Conservation (phyloP, 2,329 filamentous ascomycete species). For the Shiraia sp. region DNA sequence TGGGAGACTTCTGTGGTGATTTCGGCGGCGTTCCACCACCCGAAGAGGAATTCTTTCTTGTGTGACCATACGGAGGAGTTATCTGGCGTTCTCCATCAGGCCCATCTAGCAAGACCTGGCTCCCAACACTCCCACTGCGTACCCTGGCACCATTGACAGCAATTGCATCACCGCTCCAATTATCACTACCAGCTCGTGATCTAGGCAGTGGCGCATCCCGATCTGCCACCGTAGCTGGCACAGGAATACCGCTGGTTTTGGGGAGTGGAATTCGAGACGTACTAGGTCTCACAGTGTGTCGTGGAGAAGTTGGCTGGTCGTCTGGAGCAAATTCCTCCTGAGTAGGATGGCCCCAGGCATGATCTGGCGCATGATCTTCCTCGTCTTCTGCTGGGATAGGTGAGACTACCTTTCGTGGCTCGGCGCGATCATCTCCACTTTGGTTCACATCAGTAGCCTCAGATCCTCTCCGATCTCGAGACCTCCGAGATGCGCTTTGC, state of each 20-base stretch:
- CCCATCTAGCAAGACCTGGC: conserved; percentile 57
- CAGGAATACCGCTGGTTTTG: conserved; percentile 76
- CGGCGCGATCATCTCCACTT: conserved; percentile 33
- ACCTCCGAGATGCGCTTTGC: conserved; percentile 30
- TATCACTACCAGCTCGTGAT: conserved; percentile 59
- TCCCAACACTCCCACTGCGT: conserved; percentile 69
- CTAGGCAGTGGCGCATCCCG: conserved; percentile 71
- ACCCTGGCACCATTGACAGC: conserved; percentile 66
- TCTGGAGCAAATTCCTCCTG: conserved; percentile 75
- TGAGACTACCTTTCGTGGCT: conserved; percentile 37
- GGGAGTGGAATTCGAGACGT: conserved; percentile 85
- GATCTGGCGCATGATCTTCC: conserved; percentile 33
- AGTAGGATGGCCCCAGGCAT: conserved; percentile 71
- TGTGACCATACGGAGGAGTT: conserved; percentile 25
- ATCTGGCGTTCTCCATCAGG: conserved; percentile 30
- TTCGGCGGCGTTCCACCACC: conserved; percentile 32
- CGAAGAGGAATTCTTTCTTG: conserved; percentile 25
- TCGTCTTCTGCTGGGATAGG: conserved; percentile 50
- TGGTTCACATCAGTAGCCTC: conserved; percentile 27
- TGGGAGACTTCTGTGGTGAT: conserved; percentile 38
- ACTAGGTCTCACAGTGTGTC: conserved; percentile 57
- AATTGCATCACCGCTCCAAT: conserved; percentile 63
- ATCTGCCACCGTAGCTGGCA: conserved; percentile 72
- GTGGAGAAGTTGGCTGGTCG: conserved; percentile 48
- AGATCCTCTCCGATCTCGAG: conserved; percentile 39